phyloP scores from a whole-genome alignment of 2,329 filamentous ascomycete species.

The Colletotrichum noveboracense region DNA sequence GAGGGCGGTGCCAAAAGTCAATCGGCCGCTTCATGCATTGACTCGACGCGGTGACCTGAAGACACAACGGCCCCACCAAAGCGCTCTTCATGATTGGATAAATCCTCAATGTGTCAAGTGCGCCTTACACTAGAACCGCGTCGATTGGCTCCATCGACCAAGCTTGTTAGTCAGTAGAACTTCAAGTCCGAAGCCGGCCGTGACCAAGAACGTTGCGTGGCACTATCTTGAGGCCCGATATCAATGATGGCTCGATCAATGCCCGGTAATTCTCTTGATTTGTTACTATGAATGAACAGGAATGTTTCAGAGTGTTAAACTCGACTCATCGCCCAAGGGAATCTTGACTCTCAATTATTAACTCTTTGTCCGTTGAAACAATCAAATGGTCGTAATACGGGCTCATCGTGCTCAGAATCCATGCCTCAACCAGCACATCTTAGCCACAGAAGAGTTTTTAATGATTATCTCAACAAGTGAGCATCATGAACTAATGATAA shows the following conservation, averaged over 20 bases:
- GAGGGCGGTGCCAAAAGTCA: background rate
- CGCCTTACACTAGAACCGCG: slow-evolving; percentile 13
- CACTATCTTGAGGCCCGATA: background rate
- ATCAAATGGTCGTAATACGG: accelerated
- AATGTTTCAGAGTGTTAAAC: accelerated
- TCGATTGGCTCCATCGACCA: background rate
- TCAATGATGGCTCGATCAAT: background rate
- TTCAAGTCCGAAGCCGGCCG: background rate
- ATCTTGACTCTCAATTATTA: background rate
- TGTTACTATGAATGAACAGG: background rate
- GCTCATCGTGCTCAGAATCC: accelerated
- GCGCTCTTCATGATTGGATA: background rate
- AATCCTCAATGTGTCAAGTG: background rate
- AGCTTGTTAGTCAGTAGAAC: background rate
- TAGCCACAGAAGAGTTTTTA: background rate
- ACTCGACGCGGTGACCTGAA: background rate
- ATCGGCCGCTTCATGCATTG: background rate
- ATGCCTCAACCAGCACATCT: background rate
- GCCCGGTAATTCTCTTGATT: accelerated
- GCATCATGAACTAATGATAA: no score
- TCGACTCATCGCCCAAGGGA: accelerated
- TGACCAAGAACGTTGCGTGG: background rate
- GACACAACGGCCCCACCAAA: background rate
- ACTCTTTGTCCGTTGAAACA: background rate
- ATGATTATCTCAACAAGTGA: background rate